Percentiles rank a stretch among this genome's conserved stretches.
phyloP scores from a whole-genome alignment of 345 rosid species.

The Populus davidiana region DNA sequence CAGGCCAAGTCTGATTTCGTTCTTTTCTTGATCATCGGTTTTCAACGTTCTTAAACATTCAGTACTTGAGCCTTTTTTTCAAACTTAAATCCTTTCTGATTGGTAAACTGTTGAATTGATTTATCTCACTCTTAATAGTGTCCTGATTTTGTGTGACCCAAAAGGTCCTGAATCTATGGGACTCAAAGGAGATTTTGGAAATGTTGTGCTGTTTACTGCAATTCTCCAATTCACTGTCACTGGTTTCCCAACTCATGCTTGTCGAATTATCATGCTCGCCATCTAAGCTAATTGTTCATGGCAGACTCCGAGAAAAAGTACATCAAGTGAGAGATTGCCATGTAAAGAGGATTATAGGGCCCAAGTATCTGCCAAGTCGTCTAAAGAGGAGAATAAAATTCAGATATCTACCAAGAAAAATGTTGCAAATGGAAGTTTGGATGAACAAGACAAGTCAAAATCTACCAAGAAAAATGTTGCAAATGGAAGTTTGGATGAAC shows the following conservation, averaged over 20 bases:
- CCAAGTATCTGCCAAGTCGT: conserved; percentile 42
- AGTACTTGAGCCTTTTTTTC: background rate
- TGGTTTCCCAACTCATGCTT: background rate
- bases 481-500: conserved; percentile 50
- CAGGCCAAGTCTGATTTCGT: background rate
- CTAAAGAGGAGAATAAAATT: conserved; percentile 54
- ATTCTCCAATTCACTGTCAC: background rate
- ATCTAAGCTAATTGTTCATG: conserved; percentile 16
- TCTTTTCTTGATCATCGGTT: background rate
- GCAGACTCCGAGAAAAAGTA: conserved; percentile 80
- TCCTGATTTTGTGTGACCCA: background rate
- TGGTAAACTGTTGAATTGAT: conserved; percentile 4
- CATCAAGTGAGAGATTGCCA: conserved; percentile 57
- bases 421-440: conserved; percentile 41
- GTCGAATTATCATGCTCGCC: background rate
- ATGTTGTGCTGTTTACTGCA: background rate
- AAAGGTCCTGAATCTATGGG: background rate
- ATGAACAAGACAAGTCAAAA: conserved; percentile 51
- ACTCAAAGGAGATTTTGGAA: background rate
- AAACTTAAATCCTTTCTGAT: background rate
- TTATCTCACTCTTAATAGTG: background rate
- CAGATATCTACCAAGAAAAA: conserved; percentile 49
- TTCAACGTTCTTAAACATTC: background rate
- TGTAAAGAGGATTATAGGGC: conserved; percentile 59
- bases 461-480: conserved; percentile 48